Base-by-base conservation (phyloP, 495 filamentous ascomycete genomes). In the Staphylotrichum longicolle region DNA sequence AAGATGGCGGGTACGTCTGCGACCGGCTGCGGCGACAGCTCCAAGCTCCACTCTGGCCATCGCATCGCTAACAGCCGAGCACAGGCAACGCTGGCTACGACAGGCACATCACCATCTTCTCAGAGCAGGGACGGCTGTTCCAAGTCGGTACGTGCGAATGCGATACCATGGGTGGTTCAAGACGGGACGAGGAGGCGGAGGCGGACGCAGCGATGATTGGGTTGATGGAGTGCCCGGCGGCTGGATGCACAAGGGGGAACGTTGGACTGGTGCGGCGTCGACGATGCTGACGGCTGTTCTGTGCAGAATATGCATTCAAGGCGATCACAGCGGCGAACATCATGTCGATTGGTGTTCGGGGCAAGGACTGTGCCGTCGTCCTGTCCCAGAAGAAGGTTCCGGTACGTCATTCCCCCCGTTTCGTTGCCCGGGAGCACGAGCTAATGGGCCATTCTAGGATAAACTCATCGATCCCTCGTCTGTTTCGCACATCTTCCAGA, bases 21-120 rank as follows among this genome's bases (percentile, higher is more conserved):
- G 67, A 34, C 52, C 61, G 54, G 58, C 62, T 57, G 57, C 48
- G 9, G 44, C 62, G 58, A 64, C 63, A 64, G 61, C 63, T 70
- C 49, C 48, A 45, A 63, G 65, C 68, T 72, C 66, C 66, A 63
- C 64, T 58, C 59, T 54, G 52, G 6, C 37, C 10, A 10, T 10
- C 37, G 46, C 58, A 53, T 61, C 35, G 67, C 69, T 73, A 55
- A 72, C 64, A 63, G 42, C 20, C 51, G 11, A 45, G 48, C 63
- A 74, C 71, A 96, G 93, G 91, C 80, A 95, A 90, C 82, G 91
- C 93, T 72, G 92, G 90, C 64, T 97, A 93, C 80, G 94, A 98
- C 77, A 85, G 94, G 82, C 94, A 98, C 75, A 98, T 98, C 68
- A 98, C 94, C 70, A 98, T 98, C 85, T 98, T 98, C 83, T 98